Conservation (phyloP, 495 filamentous ascomycete genomes). For the Extremus antarcticus region DNA sequence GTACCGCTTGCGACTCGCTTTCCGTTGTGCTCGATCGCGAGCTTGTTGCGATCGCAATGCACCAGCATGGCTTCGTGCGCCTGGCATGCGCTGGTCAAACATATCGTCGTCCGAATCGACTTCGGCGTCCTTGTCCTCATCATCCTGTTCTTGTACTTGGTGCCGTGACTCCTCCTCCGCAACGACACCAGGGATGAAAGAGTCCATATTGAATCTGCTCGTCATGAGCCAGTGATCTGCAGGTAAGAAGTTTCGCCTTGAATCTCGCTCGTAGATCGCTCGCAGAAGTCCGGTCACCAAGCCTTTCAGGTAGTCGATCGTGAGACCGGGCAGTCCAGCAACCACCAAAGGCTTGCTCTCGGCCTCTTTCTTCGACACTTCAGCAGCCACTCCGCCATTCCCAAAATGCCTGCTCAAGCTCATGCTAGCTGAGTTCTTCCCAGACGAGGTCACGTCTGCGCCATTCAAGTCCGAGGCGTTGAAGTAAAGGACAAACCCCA, state of each 20-base stretch:
- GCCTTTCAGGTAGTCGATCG: slow-evolving; percentile 65
- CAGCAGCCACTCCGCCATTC: slow-evolving; percentile 7
- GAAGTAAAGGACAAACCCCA: slow-evolving; percentile 87
- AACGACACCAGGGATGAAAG: slow-evolving; percentile 78
- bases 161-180: slow-evolving; percentile 76
- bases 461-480: slow-evolving; percentile 54
- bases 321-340: slow-evolving; percentile 57
- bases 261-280: slow-evolving; percentile 91
- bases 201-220: slow-evolving; percentile 77
- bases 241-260: slow-evolving; percentile 71
- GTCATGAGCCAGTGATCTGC: slow-evolving; percentile 91
- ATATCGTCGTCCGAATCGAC: slow-evolving; percentile 33
- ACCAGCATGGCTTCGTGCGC: background rate
- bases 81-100: background rate
- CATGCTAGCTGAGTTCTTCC: slow-evolving; percentile 33
- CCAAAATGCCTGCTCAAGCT: slow-evolving; percentile 49
- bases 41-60: slow-evolving; percentile 8
- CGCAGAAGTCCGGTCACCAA: slow-evolving; percentile 71
- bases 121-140: slow-evolving; percentile 37
- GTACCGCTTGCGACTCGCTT: slow-evolving; percentile 52
- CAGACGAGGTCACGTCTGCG: slow-evolving; percentile 20
- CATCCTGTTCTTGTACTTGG: slow-evolving; percentile 43
- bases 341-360: slow-evolving; percentile 25
- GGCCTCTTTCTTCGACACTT: slow-evolving; percentile 14
- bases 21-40: slow-evolving; percentile 46